Evolutionary conservation across 225 moss, liverwort and hornwort species (phyloP).

Genomic region (Lunularia cruciata): DNA sequence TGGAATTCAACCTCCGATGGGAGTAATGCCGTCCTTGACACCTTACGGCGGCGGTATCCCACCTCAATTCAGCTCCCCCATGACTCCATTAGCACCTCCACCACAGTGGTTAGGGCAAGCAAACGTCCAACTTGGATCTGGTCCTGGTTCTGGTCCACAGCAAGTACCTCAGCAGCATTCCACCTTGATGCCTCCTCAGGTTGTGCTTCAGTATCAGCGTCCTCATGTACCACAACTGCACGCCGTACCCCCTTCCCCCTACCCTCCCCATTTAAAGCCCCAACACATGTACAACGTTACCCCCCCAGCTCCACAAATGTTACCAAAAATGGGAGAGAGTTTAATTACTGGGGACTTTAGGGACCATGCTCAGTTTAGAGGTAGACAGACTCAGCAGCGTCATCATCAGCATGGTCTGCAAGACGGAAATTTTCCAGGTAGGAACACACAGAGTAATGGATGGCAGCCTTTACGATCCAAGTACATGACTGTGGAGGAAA

Average conservation of each 20-base stretch:
- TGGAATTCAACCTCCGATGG: constrained; percentile 45
- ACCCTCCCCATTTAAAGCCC: constrained; percentile 54
- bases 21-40: constrained; percentile 59
- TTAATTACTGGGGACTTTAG: constrained; percentile 60
- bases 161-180: constrained; percentile 64
- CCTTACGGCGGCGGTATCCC: constrained; percentile 51
- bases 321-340: constrained; percentile 61
- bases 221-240: constrained; percentile 55
- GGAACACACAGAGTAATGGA: constrained; percentile 44
- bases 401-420: constrained; percentile 59
- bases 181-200: constrained; percentile 86
- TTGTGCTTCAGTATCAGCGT: constrained; percentile 75
- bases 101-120: constrained; percentile 65
- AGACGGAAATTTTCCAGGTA: constrained; percentile 58
- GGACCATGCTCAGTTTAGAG: constrained; percentile 59
- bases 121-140: constrained; percentile 44
- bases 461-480: constrained; percentile 89
- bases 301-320: constrained; percentile 58
- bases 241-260: constrained; percentile 55
- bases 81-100: constrained; percentile 52
- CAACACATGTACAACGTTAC: constrained; percentile 43
- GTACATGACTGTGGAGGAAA: constrained; percentile 94
- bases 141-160: constrained; percentile 55
- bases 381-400: constrained; percentile 63
- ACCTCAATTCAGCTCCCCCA: constrained; percentile 53